Evolutionary conservation across 2,329 filamentous ascomycete species (phyloP).

Genomic region (Talaromyces verruculosus): DNA sequence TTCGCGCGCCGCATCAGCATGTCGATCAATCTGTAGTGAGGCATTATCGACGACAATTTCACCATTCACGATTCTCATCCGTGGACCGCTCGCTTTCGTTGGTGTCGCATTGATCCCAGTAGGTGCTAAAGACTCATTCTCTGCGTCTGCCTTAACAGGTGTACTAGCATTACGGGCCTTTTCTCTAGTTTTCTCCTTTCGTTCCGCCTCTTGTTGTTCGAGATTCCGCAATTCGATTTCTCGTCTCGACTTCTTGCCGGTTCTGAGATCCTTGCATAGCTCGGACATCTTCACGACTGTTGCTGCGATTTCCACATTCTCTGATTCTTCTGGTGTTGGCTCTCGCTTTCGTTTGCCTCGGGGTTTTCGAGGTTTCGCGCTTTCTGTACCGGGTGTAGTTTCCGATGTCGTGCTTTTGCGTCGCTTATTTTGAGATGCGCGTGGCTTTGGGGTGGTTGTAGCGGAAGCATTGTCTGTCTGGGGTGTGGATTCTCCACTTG

Average conservation of each 20-base stretch:
- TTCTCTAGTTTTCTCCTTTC: constrained; percentile 42
- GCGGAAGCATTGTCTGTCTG: not conserved
- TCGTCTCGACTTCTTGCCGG: constrained; percentile 57
- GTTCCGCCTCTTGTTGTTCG: constrained; percentile 55
- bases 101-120: constrained; percentile 27
- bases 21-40: constrained; percentile 57
- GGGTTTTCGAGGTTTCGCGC: constrained; percentile 28
- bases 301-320: constrained; percentile 54
- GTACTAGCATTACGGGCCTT: constrained; percentile 27
- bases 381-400: constrained; percentile 14
- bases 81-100: constrained; percentile 41
- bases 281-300: constrained; percentile 59
- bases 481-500: not conserved
- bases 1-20: constrained; percentile 52
- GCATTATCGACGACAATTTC: constrained; percentile 56
- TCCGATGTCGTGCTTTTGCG: constrained; percentile 29
- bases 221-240: constrained; percentile 59
- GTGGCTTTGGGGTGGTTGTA: constrained; percentile 26
- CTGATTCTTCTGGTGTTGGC: constrained; percentile 50
- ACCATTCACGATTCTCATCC: constrained; percentile 58
- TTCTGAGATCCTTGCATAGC: constrained; percentile 54
- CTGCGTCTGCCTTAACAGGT: constrained; percentile 31
- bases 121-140: constrained; percentile 26
- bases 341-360: constrained; percentile 39
- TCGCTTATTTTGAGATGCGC: constrained; percentile 30